Evolutionary conservation across 1,284 basidiomycete genomes (phyloP), one percentile per base, ranked within the genome.

Genomic region (Erythrobasidium hasegawianum): DNA sequence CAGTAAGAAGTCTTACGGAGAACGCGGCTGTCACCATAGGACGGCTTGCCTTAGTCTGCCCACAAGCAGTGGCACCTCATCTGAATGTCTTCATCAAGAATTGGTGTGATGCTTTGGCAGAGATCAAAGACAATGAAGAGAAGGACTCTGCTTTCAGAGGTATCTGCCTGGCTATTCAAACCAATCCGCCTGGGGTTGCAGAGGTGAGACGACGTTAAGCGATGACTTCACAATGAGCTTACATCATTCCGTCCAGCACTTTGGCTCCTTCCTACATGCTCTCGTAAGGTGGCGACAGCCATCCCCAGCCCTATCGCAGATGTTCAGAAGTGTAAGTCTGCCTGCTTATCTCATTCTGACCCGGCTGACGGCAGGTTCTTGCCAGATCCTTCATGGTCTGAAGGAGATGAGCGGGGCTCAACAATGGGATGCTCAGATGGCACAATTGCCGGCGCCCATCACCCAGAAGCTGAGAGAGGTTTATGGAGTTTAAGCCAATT

Each of bases 21-120:
- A 99, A 98, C 75, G 93, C 96, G 3, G 96, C 96, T 0, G 96
- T 99, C 9, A 97, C 95, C n/a, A 97, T 99, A 73, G 96, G 96
- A 26, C 84, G 96, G 33, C 87, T 98, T 62, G 94, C 95, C 11
- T 81, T 98, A 57, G 93, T 95, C 79, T 92, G 92, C 75, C 93
- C 96, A 0, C 78, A 80, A 22, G 78, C 90, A 24, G 91, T 98
- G 43, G 92, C 95, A 14, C 93, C 93, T 29, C 88, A 94, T 74
- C 81, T 97, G 49, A 84, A 86, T 5, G 87, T 90, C 71, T 98
- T 96, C 77, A 91, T 93, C 9, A 89, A 92, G 77, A 86, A 88
- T 10, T 99, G 96, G 96, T 76, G 45, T 39, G 71, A 92, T 73
- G 93, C 95, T 8, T 80, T 99, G 65, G 94, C 94, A 79, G 96